Percentiles rank a stretch among this genome's conserved stretches.
Evolutionary conservation across 352 stramenopile species (phyloP).

Genomic region (Phytophthora meadii): DNA sequence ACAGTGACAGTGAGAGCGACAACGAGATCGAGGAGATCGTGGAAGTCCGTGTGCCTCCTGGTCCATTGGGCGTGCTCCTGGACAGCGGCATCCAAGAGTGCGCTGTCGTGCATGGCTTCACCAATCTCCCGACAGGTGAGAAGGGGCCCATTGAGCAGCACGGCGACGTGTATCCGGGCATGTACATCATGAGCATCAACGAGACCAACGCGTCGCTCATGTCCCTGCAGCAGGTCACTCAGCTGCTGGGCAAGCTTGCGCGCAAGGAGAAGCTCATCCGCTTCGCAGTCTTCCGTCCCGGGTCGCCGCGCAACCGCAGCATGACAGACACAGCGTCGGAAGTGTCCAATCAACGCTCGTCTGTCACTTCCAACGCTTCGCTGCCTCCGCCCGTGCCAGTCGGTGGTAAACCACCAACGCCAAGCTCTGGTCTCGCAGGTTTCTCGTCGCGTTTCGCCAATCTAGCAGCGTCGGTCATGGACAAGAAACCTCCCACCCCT

Average conservation of each 20-base stretch:
- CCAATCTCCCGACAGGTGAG: slow-evolving; percentile 59
- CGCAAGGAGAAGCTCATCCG: slow-evolving; percentile 85
- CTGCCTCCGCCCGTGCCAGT: slow-evolving; percentile 46
- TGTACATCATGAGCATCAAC: slow-evolving; percentile 91
- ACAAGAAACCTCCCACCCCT: slow-evolving; percentile 56
- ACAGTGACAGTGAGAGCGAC: slow-evolving; percentile 80
- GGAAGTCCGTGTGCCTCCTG: slow-evolving; percentile 75
- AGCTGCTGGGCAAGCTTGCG: slow-evolving; percentile 73
- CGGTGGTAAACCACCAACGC: slow-evolving; percentile 42
- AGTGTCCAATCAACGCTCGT: slow-evolving; percentile 47
- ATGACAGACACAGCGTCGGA: slow-evolving; percentile 54
- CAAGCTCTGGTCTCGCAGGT: slow-evolving; percentile 32
- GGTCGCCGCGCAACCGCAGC: slow-evolving; percentile 51
- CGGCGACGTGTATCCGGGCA: slow-evolving; percentile 72
- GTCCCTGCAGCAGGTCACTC: slow-evolving; percentile 75
- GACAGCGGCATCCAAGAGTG: slow-evolving; percentile 83
- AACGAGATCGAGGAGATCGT: slow-evolving; percentile 82
- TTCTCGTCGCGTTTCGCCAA: slow-evolving; percentile 74
- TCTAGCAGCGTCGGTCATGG: slow-evolving; percentile 56
- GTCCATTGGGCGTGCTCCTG: slow-evolving; percentile 75
- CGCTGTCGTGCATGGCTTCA: slow-evolving; percentile 85
- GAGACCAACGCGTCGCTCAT: slow-evolving; percentile 85
- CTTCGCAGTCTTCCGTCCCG: slow-evolving; percentile 75
- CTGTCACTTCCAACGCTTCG: slow-evolving; percentile 43
- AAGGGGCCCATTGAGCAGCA: slow-evolving; percentile 72